Evolutionary conservation across 2,329 filamentous ascomycete species (phyloP).

Genomic region (Fusarium begoniae): DNA sequence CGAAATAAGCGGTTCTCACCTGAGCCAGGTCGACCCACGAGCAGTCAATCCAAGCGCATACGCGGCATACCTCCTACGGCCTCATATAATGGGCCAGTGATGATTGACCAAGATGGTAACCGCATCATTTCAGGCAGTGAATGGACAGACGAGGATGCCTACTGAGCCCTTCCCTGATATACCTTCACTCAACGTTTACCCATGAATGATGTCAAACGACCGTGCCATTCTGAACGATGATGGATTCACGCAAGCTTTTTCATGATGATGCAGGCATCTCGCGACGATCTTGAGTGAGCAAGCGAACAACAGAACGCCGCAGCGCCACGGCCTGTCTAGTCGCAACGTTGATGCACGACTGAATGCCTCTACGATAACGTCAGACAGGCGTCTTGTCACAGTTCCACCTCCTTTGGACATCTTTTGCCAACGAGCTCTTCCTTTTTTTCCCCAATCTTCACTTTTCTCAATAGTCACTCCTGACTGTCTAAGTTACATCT

Average conservation of each 20-base stretch:
- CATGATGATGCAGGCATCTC: constrained; percentile 45
- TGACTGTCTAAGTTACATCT: constrained; percentile 28
- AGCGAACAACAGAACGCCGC: constrained; percentile 23
- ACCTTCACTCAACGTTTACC: not conserved
- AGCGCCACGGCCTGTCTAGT: constrained; percentile 16
- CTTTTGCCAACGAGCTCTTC: constrained; percentile 18
- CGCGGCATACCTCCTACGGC: constrained; percentile 62
- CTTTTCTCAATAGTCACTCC: constrained; percentile 11
- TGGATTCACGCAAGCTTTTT: constrained; percentile 42
- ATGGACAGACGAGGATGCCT: constrained; percentile 73
- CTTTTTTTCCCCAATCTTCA: not conserved
- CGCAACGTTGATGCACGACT: constrained; percentile 25
- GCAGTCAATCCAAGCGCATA: constrained; percentile 61
- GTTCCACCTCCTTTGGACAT: constrained; percentile 24
- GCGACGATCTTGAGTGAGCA: constrained; percentile 39
- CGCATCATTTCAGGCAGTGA: constrained; percentile 71
- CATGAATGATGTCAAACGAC: constrained; percentile 37
- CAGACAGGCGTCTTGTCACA: constrained; percentile 22
- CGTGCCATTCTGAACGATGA: constrained; percentile 36
- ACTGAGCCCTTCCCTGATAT: constrained; percentile 46
- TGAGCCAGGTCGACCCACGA: constrained; percentile 54
- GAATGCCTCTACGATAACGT: constrained; percentile 17
- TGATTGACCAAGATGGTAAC: constrained; percentile 67
- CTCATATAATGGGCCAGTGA: constrained; percentile 57
- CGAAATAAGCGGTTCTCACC: constrained; percentile 70